A percentile compares a stretch with the other conserved stretches of the same genome.
These are phyloP conservation scores for Psidium friedrichsthalianum DNA, from an alignment of 345 rosid species.

Conservation along the genomic window DNA sequence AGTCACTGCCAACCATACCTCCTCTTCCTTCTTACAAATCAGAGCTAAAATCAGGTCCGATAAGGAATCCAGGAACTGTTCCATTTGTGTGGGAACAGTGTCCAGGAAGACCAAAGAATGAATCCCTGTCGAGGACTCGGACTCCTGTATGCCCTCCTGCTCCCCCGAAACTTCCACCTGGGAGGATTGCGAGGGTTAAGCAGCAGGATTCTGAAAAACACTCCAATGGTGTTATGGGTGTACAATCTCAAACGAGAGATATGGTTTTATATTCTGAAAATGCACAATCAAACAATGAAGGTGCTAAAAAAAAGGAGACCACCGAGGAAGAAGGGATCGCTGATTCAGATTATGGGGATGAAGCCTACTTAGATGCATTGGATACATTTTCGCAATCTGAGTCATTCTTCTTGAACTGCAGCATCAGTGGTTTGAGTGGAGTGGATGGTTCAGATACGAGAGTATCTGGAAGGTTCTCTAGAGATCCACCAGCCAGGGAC, in stretches of 20 bases:
- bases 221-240: conserved; percentile 5
- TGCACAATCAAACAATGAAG: not conserved
- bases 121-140: conserved; percentile 15
- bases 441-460: conserved; percentile 17
- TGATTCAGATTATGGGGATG: conserved; percentile 6
- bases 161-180: conserved; percentile 88
- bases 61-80: conserved; percentile 74
- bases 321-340: not conserved
- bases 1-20: conserved; percentile 23
- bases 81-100: conserved; percentile 84
- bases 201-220: conserved; percentile 8
- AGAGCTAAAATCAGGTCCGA: conserved; percentile 82
- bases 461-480: conserved; percentile 35
- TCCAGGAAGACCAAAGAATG: conserved; percentile 79
- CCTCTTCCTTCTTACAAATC: conserved; percentile 59
- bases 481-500: conserved; percentile 49
- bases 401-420: conserved; percentile 9
- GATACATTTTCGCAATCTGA: conserved; percentile 12
- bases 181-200: conserved; percentile 31
- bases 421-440: conserved; percentile 10
- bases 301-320: not conserved
- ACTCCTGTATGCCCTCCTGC: conserved; percentile 16
- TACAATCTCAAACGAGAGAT: not conserved
- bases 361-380: conserved; percentile 12
- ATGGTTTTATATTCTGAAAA: not conserved